Base-by-base conservation (phyloP, 495 filamentous ascomycete genomes). In the Talaromyces wortmannii region DNA sequence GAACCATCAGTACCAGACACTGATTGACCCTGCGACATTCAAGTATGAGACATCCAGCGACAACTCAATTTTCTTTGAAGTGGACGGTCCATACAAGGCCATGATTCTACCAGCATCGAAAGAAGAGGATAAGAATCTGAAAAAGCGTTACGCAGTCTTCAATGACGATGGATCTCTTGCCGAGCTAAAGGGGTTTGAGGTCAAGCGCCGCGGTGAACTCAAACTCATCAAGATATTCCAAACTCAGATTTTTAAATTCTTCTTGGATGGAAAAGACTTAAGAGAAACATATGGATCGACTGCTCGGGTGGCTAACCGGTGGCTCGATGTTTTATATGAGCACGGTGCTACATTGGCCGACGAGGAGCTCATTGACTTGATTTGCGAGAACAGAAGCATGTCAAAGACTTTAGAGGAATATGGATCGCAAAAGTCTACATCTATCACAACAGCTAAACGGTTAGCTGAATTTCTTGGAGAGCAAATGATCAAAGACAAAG, bases 221-320 rank as follows among this genome's bases (percentile, higher is more conserved):
- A 97, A 97, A 74, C 82, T 99, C 59, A 99, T 99, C 81, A 99
- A 99, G 71, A 99, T 96, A 61, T 99, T 99, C 72, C 94, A 99
- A 70, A 88, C 90, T 33, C 94, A 97, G 64, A 95, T 99, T 63
- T 99, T 99, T 83, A 95, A 94, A 65, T 97, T 97, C 75, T 99
- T 99, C 73, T 71, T 99, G 5, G 92, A 97, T 67, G 94, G 94
- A 3, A 78, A 77, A 23, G 95, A 89, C 2, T 72, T 99, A 50
- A 72, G 80, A 2, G 92, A 97, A 68, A 96, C 91, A 11, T 99
- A 99, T 63, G 84, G 78, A 29, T 82, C 91, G 3, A 95, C 97
- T 7, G 92, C 94, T 52, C 95, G 88, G 59, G 89, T 97, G n/a
- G 94, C 95, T 7, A 92, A 99, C 62, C 81, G 83, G 55, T 99